Conservation (phyloP, 2,329 filamentous ascomycete species). For the Xylaria multiplex region DNA sequence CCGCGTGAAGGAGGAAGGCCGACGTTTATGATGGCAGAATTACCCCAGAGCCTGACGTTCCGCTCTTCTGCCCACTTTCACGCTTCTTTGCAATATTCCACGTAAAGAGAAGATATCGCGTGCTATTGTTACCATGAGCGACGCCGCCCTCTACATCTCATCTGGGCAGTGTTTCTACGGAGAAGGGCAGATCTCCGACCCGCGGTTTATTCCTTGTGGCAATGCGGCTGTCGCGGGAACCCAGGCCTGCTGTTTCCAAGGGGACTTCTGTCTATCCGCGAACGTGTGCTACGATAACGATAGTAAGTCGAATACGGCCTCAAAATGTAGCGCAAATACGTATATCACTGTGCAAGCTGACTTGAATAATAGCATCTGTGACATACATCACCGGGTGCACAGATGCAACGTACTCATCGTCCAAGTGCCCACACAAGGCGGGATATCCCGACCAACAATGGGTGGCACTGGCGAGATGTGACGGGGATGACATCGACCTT, state of each 20-base stretch:
- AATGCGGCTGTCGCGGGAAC: constrained; percentile 40
- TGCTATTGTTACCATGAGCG: constrained; percentile 30
- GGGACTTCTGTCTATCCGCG: constrained; percentile 41
- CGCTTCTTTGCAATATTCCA: neutral
- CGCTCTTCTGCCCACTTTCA: no score
- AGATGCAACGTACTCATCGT: constrained; percentile 40
- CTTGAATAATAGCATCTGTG: constrained; percentile 37
- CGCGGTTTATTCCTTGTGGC: constrained; percentile 42
- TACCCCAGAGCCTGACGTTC: neutral
- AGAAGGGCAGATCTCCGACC: constrained; percentile 41
- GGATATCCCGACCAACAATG: constrained; percentile 43
- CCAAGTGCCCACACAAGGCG: constrained; percentile 41
- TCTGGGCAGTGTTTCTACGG: constrained; percentile 43
- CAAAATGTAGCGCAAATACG: neutral
- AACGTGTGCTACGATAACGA: constrained; percentile 43
- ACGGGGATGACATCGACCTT: constrained; percentile 41
- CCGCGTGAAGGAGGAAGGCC: neutral
- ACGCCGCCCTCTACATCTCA: constrained; percentile 40
- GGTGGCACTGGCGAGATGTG: constrained; percentile 43
- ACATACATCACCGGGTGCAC: constrained; percentile 45
- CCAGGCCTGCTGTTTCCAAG: constrained; percentile 42
- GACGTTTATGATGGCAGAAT: neutral
- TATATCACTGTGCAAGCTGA: constrained; percentile 23
- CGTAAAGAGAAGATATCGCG: neutral
- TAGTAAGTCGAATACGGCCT: constrained; percentile 31